Conservation (phyloP, 176 grass and related monocot genomes). For the Oryza coarctata region DNA sequence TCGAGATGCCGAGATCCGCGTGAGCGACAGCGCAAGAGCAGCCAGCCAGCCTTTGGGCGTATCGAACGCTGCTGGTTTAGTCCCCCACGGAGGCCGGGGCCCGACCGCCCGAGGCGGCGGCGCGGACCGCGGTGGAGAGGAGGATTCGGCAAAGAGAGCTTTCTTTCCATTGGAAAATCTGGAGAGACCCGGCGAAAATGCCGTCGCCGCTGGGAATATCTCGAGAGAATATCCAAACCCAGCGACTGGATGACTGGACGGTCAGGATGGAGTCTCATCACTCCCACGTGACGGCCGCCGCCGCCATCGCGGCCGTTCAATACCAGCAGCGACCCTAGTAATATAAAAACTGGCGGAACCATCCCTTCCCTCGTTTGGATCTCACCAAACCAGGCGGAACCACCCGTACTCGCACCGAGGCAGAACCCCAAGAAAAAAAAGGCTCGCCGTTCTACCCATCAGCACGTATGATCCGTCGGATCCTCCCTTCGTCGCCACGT, state of each 20-base stretch:
- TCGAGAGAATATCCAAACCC: conserved; percentile 11
- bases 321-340: background rate
- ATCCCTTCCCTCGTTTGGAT: conserved; percentile 16
- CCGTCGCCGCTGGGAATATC: background rate
- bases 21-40: background rate
- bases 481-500: background rate
- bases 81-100: background rate
- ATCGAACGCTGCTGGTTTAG: background rate
- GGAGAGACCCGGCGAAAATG: background rate
- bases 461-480: background rate
- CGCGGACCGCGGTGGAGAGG: background rate
- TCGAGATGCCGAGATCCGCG: background rate
- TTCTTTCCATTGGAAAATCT: background rate
- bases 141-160: background rate
- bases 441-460: background rate
- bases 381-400: conserved; percentile 3
- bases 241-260: background rate
- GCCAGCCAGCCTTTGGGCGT: background rate
- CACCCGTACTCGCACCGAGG: background rate
- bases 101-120: background rate
- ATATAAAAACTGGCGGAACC: background rate
- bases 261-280: background rate
- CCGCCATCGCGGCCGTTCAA: conserved; percentile 22
- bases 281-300: background rate
- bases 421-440: background rate